These are phyloP conservation scores for Fusarium anthophilum DNA, from an alignment of 2,329 filamentous ascomycete species.

Conservation along the genomic window DNA sequence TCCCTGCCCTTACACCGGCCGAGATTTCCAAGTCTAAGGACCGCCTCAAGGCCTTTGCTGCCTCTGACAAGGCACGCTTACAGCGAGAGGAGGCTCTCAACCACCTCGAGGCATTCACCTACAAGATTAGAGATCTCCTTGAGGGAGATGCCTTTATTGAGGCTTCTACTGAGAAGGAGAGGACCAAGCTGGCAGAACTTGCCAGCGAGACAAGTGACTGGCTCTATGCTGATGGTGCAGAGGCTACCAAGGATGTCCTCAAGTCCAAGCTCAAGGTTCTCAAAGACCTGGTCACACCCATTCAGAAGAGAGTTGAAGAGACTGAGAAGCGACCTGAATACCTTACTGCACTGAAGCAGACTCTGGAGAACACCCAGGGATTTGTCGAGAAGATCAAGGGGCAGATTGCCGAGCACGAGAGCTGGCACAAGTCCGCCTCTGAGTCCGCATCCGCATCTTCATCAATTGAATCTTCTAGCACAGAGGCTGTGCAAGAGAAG, in stretches of 20 bases:
- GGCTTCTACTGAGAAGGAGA: conserved; percentile 74
- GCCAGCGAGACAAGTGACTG: conserved; percentile 81
- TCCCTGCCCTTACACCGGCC: conserved; percentile 58
- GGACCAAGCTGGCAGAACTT: conserved; percentile 72
- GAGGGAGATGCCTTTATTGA: conserved; percentile 78
- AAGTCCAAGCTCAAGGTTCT: conserved; percentile 80
- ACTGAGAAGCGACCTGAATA: conserved; percentile 74
- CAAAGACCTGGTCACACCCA: conserved; percentile 79
- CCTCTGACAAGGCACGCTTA: conserved; percentile 80
- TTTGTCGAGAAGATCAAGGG: conserved; percentile 75
- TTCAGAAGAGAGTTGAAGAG: conserved; percentile 80
- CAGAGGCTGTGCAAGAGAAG: conserved; percentile 57
- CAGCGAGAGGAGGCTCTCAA: conserved; percentile 89
- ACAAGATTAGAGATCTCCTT: conserved; percentile 84
- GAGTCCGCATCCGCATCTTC: conserved; percentile 60
- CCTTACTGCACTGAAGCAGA: conserved; percentile 72
- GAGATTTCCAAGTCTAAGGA: conserved; percentile 67
- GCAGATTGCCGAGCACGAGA: conserved; percentile 75
- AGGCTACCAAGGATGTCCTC: conserved; percentile 79
- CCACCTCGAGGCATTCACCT: conserved; percentile 92
- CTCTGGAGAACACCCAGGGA: conserved; percentile 76
- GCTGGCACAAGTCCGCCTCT: conserved; percentile 64
- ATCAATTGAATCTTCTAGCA: conserved; percentile 52
- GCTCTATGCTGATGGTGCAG: conserved; percentile 86
- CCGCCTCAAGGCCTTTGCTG: conserved; percentile 84